Percentiles rank a stretch among this genome's conserved stretches.
Conservation (phyloP, 108 stramenopile genomes). For the Cyclotella atomus region DNA sequence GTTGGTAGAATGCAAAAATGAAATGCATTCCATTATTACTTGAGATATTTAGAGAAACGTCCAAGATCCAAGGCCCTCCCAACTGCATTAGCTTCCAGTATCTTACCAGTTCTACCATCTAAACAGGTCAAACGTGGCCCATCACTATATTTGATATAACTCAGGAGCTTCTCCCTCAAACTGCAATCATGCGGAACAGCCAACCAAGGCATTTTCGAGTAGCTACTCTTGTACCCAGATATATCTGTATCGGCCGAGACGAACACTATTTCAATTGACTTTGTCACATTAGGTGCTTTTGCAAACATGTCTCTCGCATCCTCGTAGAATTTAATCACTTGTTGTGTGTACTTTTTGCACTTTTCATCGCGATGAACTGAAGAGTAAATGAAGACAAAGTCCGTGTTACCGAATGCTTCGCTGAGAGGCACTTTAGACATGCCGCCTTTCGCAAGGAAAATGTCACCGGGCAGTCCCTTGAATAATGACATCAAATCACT, state of each 20-base stretch:
- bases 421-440: constrained; percentile 49
- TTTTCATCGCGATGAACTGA: constrained; percentile 83
- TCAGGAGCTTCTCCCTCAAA: constrained; percentile 63
- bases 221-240: constrained; percentile 74
- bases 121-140: constrained; percentile 81
- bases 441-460: constrained; percentile 52
- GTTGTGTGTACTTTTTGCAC: constrained; percentile 90
- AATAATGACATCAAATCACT: constrained; percentile 48
- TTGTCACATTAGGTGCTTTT: constrained; percentile 31
- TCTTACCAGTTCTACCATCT: constrained; percentile 74
- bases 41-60: constrained; percentile 32
- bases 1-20: not conserved
- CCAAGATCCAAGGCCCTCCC: constrained; percentile 70
- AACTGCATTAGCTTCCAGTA: constrained; percentile 76
- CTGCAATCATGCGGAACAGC: constrained; percentile 82
- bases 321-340: constrained; percentile 82
- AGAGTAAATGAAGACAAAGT: constrained; percentile 79
- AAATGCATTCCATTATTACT: not conserved
- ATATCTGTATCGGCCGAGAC: constrained; percentile 80
- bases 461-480: constrained; percentile 52
- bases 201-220: constrained; percentile 80
- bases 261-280: constrained; percentile 85
- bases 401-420: constrained; percentile 69
- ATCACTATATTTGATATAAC: constrained; percentile 62
- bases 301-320: constrained; percentile 33